Conservation (phyloP, 768 basidiomycete genomes). For the Tylopilus intermedius region DNA sequence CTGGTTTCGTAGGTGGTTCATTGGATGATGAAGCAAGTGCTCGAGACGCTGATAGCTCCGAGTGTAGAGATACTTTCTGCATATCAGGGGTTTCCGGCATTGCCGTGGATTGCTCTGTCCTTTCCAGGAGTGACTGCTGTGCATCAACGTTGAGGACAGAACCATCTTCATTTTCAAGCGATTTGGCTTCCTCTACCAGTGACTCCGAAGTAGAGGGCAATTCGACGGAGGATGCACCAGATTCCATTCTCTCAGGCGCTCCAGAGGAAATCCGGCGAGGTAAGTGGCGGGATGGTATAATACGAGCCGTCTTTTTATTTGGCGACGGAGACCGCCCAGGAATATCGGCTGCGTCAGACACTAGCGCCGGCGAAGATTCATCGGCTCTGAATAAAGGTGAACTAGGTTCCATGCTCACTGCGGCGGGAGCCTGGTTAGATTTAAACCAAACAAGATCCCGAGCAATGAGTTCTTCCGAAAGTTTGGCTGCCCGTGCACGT, state of each 20-base stretch:
- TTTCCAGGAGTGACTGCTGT: background rate
- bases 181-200: background rate
- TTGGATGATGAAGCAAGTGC: background rate
- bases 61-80: background rate
- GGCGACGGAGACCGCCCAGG: background rate
- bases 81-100: background rate
- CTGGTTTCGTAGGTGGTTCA: background rate
- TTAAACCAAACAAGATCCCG: conserved; percentile 31
- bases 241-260: background rate
- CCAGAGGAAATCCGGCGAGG: conserved; percentile 16
- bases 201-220: background rate
- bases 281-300: conserved; percentile 21
- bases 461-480: conserved; percentile 22
- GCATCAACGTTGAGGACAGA: conserved; percentile 3
- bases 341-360: background rate
- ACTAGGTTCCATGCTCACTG: background rate
- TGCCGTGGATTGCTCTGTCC: background rate
- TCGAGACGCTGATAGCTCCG: background rate
- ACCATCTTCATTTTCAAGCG: background rate
- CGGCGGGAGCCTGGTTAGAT: conserved; percentile 4
- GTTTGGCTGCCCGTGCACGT: conserved; percentile 18
- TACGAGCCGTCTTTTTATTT: conserved; percentile 24
- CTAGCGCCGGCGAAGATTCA: background rate
- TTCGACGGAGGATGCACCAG: background rate
- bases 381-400: background rate